These are phyloP conservation scores for Hanseniaspora sp. DNA, from an alignment of 1,139 yeast species.

Conservation along the genomic window DNA sequence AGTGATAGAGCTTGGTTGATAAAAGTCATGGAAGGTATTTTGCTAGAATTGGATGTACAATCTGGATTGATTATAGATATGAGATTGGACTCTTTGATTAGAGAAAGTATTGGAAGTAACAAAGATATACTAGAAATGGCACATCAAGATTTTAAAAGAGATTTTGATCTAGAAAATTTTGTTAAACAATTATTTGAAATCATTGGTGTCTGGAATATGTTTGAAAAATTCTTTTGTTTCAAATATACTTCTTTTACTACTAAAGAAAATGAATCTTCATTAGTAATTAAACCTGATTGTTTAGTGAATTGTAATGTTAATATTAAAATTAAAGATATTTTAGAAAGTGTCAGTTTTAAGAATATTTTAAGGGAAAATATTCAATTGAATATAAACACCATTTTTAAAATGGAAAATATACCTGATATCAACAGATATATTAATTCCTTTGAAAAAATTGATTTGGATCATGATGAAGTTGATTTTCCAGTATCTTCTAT, in stretches of 20 bases:
- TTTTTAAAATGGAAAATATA: conserved; percentile 66
- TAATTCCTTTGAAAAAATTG: conserved; percentile 30
- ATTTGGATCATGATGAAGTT: conserved; percentile 29
- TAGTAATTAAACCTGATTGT: conserved; percentile 6
- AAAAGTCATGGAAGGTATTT: conserved; percentile 60
- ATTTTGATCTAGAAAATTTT: conserved; percentile 20
- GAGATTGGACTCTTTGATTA: conserved; percentile 31
- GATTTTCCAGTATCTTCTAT: conserved; percentile 64
- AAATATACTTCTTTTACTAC: conserved; percentile 44
- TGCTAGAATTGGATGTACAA: conserved; percentile 81
- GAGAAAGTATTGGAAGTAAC: conserved; percentile 31
- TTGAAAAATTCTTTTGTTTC: conserved; percentile 60
- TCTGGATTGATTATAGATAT: conserved; percentile 81
- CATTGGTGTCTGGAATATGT: conserved; percentile 78
- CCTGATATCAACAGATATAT: conserved; percentile 37
- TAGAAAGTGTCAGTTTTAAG: conserved; percentile 36
- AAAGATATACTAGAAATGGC: conserved; percentile 46
- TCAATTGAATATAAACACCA: conserved; percentile 62
- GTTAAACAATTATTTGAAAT: conserved; percentile 57
- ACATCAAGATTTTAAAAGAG: conserved; percentile 18
- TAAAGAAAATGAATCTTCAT: conserved; percentile 26
- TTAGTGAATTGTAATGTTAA: conserved; percentile 49
- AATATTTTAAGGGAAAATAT: conserved; percentile 54
- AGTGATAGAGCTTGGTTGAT: conserved; percentile 49
- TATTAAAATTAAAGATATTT: conserved; percentile 40